Evolutionary conservation across 306 rosid species (phyloP), one percentile per base, ranked within the genome.

Genomic region (Gastrolobium bilobum): DNA sequence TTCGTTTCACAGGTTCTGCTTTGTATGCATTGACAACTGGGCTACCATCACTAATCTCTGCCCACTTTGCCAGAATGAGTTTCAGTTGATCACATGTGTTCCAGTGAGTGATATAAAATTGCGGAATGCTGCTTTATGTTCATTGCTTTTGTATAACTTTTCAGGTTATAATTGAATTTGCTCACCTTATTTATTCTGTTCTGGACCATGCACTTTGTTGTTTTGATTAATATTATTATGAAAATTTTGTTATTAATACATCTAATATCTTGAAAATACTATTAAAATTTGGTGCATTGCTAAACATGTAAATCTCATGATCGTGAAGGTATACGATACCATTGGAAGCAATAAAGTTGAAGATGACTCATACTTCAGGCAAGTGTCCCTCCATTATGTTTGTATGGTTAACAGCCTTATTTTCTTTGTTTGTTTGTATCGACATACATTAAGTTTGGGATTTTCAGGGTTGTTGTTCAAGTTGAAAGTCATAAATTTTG

Each of bases 21-120:
- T 95, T 82, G 87, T 71, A 51, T 95, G 99, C 90, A 95, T 95
- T 68, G 98, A 95, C 91, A 95, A 93, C 79, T 95, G 99, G 99
- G 94, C 98, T 76, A 87, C 97, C 66, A 95, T 95, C 82, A 95
- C 99, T 56, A 95, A 91, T 83, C 98, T 95, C 69, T 95, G 99
- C 81, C 99, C 97, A 10, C 98, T 95, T 79, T 95, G 99, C 91
- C 99, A 93, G 93, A 89, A 95, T 56, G 99, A 95, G 84, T 93
- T 93, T 85, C 99, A 93, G 86, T 78, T 95, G 79, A 93, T 95
- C 84, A 95, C 99, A 42, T 95, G 98, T 83, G 93, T 95, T 87
- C 98, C 99, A 26, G 99, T 95, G 91, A 95, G 99, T 90, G 85
- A 75, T 83, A 82, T 76, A 57, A 82, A 74, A 72, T 72, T 85